Evolutionary conservation across 192 early-diverging fungal genomes (phyloP), one percentile per base, ranked within the genome.

Genomic region (Mortierella alpina): DNA sequence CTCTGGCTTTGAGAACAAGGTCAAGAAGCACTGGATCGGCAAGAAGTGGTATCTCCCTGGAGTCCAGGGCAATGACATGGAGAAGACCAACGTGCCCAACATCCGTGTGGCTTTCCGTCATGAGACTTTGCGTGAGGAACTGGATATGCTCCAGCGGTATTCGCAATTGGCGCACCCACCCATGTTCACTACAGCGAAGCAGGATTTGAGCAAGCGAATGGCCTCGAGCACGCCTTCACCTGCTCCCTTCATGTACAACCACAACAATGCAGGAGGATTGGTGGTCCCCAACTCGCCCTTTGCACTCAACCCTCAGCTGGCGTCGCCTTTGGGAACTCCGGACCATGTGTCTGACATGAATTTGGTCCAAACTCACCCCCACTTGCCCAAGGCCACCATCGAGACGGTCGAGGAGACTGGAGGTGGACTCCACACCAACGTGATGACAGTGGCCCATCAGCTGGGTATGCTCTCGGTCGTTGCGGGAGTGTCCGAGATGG

Each of bases 1-100:
- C 82, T 93, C 92, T 85, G 97, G 97, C 4, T 99, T 93, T 86
- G 97, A 99, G 70, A 88, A 91, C 59, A 86, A 92, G 64, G 85
- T 96, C 75, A 99, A 98, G 90, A 90, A 92, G 48, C 95, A 94
- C 68, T 99, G 97, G 97, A 84, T 99, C 18, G 97, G 97, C 44
- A 87, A 92, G 31, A 82, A 87, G 20, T 98, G 93, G 86, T 75
- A 92, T 62, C 74, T 91, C 51, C 92, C 95, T 2, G 95, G 96
- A 4, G 91, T 92, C 40, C 90, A 88, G 51, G 92, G 92, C 39
- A 95, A 96, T 60, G 95, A 94, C 65, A 95, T 98, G 72, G 91
- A 93, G 49, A 96, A 94, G 84, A 97, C 96, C 58, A 99, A 99
- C 71, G 96, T 98, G 39, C 96, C 97, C 18, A 89, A 94, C 76